Evolutionary conservation across 148 eudicot species (phyloP).

Genomic region (Camellia japonica): DNA sequence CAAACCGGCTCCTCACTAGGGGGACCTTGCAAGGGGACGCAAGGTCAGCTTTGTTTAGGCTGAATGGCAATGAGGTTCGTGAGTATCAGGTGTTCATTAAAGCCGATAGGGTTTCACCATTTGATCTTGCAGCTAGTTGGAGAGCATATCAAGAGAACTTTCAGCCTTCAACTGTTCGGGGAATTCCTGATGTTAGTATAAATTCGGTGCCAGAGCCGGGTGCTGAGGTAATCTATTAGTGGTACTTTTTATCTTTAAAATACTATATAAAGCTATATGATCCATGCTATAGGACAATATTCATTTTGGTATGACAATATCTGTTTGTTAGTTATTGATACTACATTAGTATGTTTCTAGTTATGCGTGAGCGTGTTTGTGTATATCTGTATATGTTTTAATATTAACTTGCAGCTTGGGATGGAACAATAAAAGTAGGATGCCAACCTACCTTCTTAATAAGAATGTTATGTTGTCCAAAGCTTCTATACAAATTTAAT

Average conservation of each 20-base stretch:
- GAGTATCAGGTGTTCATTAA: conserved; percentile 74
- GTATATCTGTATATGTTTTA: not conserved
- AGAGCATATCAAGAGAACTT: conserved; percentile 85
- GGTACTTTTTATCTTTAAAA: not conserved
- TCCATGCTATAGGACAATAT: not conserved
- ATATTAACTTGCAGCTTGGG: not conserved
- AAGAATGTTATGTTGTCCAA: not conserved
- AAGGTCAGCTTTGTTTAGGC: conserved; percentile 67
- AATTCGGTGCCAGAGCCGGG: conserved; percentile 47
- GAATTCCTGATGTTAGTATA: conserved; percentile 89
- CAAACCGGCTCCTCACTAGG: conserved; percentile 61
- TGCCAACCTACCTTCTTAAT: not conserved
- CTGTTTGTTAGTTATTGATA: not conserved
- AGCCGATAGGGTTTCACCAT: conserved; percentile 83
- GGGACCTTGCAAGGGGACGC: conserved; percentile 82
- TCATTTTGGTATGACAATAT: not conserved
- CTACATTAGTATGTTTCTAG: no score
- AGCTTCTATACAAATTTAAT: not conserved
- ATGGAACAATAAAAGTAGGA: not conserved
- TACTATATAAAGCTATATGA: not conserved
- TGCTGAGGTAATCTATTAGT: conserved; percentile 46
- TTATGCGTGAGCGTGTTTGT: not conserved
- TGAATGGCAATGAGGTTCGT: conserved; percentile 51
- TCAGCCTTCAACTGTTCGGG: conserved; percentile 88
- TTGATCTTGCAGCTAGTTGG: conserved; percentile 98